These are phyloP conservation scores for Emericellopsis atlantica DNA, from an alignment of 2,329 filamentous ascomycete genomes.

Conservation along the genomic window DNA sequence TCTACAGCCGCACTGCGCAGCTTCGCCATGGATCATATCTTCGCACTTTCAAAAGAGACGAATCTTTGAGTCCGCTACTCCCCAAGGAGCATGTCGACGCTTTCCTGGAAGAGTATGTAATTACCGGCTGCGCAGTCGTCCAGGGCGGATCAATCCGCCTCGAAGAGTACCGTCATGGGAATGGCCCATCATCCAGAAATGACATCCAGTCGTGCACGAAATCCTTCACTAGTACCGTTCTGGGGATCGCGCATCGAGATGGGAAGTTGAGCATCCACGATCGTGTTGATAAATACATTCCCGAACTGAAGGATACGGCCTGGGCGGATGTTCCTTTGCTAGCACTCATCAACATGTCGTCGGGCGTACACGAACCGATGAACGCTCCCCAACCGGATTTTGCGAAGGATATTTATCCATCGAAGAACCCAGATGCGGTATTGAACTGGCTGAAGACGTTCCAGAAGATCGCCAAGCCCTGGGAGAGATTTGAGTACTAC, in stretches of 20 bases:
- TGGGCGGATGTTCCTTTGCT: background rate
- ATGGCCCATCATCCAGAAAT: background rate
- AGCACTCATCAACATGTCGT: background rate
- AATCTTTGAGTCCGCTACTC: too few relatives aligned
- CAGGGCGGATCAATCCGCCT: background rate
- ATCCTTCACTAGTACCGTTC: background rate
- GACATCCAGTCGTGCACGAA: constrained; percentile 1
- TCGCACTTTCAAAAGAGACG: too few relatives aligned
- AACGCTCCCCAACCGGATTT: background rate
- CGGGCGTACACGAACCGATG: background rate
- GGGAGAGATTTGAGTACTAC: background rate
- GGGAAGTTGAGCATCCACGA: background rate
- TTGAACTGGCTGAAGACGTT: background rate
- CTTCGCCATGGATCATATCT: too few relatives aligned
- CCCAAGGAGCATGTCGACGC: background rate
- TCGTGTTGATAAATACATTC: background rate
- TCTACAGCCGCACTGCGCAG: too few relatives aligned
- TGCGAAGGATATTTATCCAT: background rate
- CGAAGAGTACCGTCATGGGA: background rate
- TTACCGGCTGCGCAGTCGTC: background rate
- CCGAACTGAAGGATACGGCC: background rate
- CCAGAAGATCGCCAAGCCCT: background rate
- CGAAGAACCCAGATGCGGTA: background rate
- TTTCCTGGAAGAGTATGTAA: background rate
- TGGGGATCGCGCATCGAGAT: background rate